These are phyloP conservation scores for Sinapis alba DNA, from an alignment of 441 rosid species.

Conservation along the genomic window DNA sequence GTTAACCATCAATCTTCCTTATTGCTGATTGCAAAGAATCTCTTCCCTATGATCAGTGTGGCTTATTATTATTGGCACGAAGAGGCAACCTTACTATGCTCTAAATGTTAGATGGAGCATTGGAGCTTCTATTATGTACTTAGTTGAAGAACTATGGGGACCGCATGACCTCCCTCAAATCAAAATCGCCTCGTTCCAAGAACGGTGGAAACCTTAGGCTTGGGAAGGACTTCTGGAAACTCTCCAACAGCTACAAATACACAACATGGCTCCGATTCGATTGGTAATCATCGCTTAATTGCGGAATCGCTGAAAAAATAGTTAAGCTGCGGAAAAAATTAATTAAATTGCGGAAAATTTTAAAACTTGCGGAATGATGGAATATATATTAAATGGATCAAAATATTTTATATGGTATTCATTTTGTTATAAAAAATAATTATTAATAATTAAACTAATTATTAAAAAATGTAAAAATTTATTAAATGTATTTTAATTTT, in stretches of 20 bases:
- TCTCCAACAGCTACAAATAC: slow-evolving; percentile 73
- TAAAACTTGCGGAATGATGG: too few relatives aligned
- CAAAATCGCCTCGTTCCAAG: slow-evolving; percentile 91
- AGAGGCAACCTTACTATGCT: slow-evolving; percentile 25
- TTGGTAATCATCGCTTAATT: too few relatives aligned
- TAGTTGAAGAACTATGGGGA: slow-evolving; percentile 96
- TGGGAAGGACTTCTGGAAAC: slow-evolving; percentile 81
- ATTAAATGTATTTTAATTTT: too few relatives aligned
- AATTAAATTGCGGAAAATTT: too few relatives aligned
- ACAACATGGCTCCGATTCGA: too few relatives aligned
- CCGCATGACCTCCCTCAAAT: slow-evolving; percentile 74
- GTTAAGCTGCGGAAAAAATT: too few relatives aligned
- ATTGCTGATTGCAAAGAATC: slow-evolving; percentile 23
- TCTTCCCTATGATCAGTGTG: slow-evolving; percentile 8
- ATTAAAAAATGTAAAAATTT: too few relatives aligned
- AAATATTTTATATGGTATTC: too few relatives aligned
- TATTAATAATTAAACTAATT: too few relatives aligned
- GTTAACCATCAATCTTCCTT: slow-evolving; percentile 33
- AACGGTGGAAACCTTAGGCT: slow-evolving; percentile 78
- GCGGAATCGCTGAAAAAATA: too few relatives aligned
- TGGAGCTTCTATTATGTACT: slow-evolving; percentile 20
- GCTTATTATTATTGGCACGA: slow-evolving; percentile 16
- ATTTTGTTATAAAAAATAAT: too few relatives aligned
- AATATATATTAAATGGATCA: too few relatives aligned
- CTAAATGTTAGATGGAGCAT: slow-evolving; percentile 22